Evolutionary conservation across 495 filamentous ascomycete species (phyloP).

Genomic region (Tuber aestivum): DNA sequence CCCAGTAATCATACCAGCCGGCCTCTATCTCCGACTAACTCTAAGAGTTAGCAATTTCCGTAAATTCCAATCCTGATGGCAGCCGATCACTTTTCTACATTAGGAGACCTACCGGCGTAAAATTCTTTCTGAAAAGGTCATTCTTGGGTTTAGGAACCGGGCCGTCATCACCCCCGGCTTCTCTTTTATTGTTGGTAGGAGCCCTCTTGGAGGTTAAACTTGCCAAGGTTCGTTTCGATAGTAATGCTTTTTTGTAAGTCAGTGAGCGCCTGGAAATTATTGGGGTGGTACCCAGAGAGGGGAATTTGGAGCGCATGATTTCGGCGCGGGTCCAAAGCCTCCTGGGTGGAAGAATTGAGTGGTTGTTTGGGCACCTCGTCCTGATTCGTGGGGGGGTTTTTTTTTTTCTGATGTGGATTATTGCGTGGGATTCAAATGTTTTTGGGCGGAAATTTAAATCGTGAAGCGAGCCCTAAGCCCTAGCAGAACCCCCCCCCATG

Average conservation of each 20-base stretch:
- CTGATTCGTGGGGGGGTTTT: background rate
- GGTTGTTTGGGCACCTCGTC: background rate
- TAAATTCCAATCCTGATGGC: background rate
- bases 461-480: background rate
- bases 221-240: constrained; percentile 22
- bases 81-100: background rate
- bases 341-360: background rate
- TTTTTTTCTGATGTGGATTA: background rate
- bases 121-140: background rate
- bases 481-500: background rate
- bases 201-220: constrained; percentile 3
- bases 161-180: background rate
- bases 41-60: background rate
- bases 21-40: constrained; percentile 26
- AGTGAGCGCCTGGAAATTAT: background rate
- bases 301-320: constrained; percentile 1
- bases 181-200: background rate
- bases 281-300: background rate
- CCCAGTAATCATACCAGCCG: constrained; percentile 42
- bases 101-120: background rate
- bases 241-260: background rate
- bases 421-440: background rate
- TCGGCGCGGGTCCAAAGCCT: background rate
- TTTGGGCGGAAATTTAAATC: background rate
- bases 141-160: background rate